A percentile compares a stretch with the other conserved stretches of the same genome.
phyloP scores from a whole-genome alignment of 129 eudicot species.

The Dittrichia graveolens region DNA sequence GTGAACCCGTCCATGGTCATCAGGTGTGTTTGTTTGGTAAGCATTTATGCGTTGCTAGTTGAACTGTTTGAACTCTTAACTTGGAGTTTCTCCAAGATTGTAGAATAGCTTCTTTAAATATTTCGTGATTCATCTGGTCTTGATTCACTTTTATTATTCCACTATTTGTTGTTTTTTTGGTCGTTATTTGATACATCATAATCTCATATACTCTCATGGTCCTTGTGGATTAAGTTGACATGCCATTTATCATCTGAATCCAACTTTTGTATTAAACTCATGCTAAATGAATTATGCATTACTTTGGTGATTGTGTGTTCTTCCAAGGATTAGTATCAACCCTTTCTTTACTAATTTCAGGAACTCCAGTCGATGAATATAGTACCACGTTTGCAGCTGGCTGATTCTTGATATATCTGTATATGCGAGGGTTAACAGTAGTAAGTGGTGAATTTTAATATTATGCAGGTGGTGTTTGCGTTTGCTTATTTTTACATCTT shows the following conservation, averaged over 20 bases:
- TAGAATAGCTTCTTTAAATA: too few species aligned
- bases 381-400: conserved; percentile 67
- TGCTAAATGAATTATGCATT: conserved; percentile 1
- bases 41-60: too few species aligned
- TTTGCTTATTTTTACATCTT: too few species aligned
- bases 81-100: too few species aligned
- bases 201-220: neutral
- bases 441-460: neutral
- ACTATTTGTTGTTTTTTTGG: too few species aligned
- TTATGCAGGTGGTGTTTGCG: neutral
- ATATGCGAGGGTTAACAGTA: neutral
- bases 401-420: conserved; percentile 47
- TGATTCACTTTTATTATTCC: too few species aligned
- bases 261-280: too few species aligned
- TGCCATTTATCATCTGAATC: neutral
- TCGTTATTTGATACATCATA: too few species aligned
- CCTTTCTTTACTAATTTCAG: conserved; percentile 30
- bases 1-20: too few species aligned
- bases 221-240: neutral
- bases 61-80: too few species aligned
- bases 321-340: neutral
- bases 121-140: too few species aligned
- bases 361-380: conserved; percentile 83
- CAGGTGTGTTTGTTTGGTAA: too few species aligned
- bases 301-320: neutral